Evolutionary conservation across 768 basidiomycete species (phyloP), one percentile per base, ranked within the genome.

Genomic region (Rhizopogon salebrosus): DNA sequence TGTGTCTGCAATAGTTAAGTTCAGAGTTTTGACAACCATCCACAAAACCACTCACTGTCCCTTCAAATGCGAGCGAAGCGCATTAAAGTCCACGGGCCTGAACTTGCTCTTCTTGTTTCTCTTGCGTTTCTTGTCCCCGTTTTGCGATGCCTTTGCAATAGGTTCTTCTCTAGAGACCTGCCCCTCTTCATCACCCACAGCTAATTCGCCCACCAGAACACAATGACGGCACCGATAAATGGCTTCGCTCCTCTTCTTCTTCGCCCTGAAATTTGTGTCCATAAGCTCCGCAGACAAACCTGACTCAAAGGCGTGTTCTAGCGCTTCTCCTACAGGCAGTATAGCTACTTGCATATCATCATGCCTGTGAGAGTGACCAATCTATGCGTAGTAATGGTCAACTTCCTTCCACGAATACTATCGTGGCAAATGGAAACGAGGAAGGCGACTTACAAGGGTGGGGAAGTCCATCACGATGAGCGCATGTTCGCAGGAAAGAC

Each of bases 341-440:
- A 79, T 4, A 3, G 66, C 58, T 45, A 86, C 58, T 18, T 70
- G 41, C 76, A 80, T 80, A 7, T 67, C 59, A 0, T 80, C 74
- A 56, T 88, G 86, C n/a, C 86, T 77, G 55, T 83, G 80, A 38
- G 75, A 76, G 62, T 88, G 86, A 0, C 80, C 80, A 31, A 78
- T 66, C 85, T 87, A 60, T n/a, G n/a, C 41, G 24, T 3, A 6
- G 3, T 6, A 13, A 41, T 10, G 2, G 55, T 34, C 23, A 46
- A 20, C 20, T 9, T 46, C 20, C 8, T 14, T 20, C 13, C 11
- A 48, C 37, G 11, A 45, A 26, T 3, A 7, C 22, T 46, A 48
- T 31, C 39, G 36, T 49, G 4, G 35, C 18, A 16, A 11, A 23
- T 20, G 18, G 22, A 3, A 20, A 20, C 4, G 2, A 37, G 18